Base-by-base conservation (phyloP, 148 eudicot species). In the Vaccinium myrtillus region DNA sequence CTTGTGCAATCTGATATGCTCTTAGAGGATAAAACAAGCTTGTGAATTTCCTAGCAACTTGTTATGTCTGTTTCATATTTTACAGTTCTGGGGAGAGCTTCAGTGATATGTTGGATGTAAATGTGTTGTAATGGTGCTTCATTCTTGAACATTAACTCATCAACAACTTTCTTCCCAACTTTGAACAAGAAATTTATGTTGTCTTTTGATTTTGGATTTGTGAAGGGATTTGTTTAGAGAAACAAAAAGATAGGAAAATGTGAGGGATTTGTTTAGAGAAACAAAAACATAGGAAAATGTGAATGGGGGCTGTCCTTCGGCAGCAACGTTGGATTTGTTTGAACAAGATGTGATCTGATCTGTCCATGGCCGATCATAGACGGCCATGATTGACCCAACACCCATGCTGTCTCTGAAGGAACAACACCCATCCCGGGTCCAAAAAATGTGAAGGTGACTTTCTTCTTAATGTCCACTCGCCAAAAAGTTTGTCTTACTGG, bases 1-100 rank as follows among this genome's bases (percentile, higher is more conserved):
- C 77, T 61, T 95, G 65, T 93, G 98, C 87, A 55, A 67, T 85
- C 83, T 92, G 78, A 83, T 92, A 81, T 95, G 98, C 88, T 92
- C 95, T 70, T 86, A 90, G 84, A 90, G 84, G 55, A 84, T 46
- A 55, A 43, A 43, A 43, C 46, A 43, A 56, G 50, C 27, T 21
- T 58, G 69, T 30, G 51, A 79, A 58, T 18, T 32, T 58, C 43
- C 3, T 16, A 19, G 50, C 70, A 56, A 78, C 21, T 78, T 51
- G 46, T 55, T 2, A 18, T 36, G 70, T 19, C 48, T 43, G n/a
- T 75, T 2, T 74, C 23, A 43, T 43, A 36, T 36, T 36, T 36
- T 36, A 18, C 4, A 27, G 14, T 32, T 78, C 11, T 13, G 5
- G 48, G 8, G 63, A 53, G 54, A 61, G 79, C 16, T 46, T 13